Percentiles rank a stretch among this genome's conserved stretches.
These are phyloP conservation scores for Vaccinium macrocarpon DNA, from an alignment of 148 eudicot species.

Conservation along the genomic window DNA sequence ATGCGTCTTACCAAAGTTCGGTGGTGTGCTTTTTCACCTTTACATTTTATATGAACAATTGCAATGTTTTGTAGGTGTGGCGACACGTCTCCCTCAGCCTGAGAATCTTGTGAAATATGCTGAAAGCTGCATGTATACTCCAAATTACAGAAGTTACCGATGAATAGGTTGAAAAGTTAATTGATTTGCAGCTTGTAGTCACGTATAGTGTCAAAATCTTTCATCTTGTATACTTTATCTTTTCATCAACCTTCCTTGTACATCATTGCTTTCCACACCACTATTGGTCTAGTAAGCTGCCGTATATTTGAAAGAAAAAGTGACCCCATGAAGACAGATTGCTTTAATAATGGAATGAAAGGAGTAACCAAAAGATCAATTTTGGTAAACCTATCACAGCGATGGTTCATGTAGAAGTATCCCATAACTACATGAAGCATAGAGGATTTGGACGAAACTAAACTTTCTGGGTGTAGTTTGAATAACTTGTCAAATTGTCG, in stretches of 20 bases:
- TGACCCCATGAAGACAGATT: neutral
- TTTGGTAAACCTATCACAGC: neutral
- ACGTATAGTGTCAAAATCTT: neutral
- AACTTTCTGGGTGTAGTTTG: neutral
- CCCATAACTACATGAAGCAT: neutral
- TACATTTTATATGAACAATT: neutral
- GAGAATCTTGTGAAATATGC: conserved; percentile 72
- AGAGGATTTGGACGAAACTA: neutral
- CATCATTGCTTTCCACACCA: neutral
- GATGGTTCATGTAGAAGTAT: neutral
- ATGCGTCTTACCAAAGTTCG: neutral
- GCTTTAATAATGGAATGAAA: neutral
- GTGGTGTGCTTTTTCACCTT: no score
- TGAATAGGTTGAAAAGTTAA: conserved; percentile 23
- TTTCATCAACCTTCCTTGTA: neutral
- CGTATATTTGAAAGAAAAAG: neutral
- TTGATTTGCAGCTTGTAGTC: neutral
- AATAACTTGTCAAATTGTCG: neutral
- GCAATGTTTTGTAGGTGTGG: conserved; percentile 47
- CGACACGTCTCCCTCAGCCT: conserved; percentile 73
- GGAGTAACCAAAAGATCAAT: neutral
- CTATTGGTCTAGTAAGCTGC: neutral
- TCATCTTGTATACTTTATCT: no score
- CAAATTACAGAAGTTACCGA: conserved; percentile 70
- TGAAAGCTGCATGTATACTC: conserved; percentile 94